Base-by-base conservation (phyloP, 495 filamentous ascomycete species). In the Talaromyces trachyspermus region DNA sequence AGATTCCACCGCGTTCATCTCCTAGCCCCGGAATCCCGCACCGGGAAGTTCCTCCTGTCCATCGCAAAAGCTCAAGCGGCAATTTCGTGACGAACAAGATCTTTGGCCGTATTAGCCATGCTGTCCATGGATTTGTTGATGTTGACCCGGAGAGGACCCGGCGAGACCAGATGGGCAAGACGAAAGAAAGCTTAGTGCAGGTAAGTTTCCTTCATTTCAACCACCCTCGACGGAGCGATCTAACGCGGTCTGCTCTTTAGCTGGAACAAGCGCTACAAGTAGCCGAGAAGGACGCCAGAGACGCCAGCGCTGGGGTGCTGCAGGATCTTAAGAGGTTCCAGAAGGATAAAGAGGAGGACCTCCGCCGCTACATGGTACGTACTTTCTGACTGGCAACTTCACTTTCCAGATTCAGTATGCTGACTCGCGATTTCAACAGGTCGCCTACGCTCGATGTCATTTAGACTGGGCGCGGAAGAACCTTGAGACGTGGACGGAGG, bases 401-500 rank as follows among this genome's bases (percentile, higher is more conserved):
- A 19, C 11, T 17, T 35, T 37, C 22, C 23, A 38, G 5, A 26
- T 38, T 54, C 45, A 46, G 49, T 51, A 46, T 50, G 60, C n/a
- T n/a, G n/a, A n/a, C n/a, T n/a, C n/a, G n/a, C n/a, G n/a, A n/a
- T n/a, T n/a, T n/a, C n/a, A n/a, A 45, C 48, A 97, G 91, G 77
- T 95, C 53, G 86, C 89, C 37, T 98, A 95, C 59, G 92, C 92
- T 9, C 85, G 81, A 58, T 90, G 84, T 61, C 92, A 98, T 61
- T 83, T 98, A 48, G 89, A 97, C 62, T 98, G 92, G 92, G 94
- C 92, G n/a, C 89, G 83, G 63, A 92, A 92, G 70, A 96, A 90
- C 56, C 81, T 92, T 55, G 90, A 95, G 57, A 88, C 88, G 2
- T 98, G 92, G 92, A 88, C 89, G 55, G 90, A 97, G 61, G 92